A percentile compares a stretch with the other conserved stretches of the same genome.
phyloP scores from a whole-genome alignment of 2,329 filamentous ascomycete genomes.

The Metarhizium guizhouense region DNA sequence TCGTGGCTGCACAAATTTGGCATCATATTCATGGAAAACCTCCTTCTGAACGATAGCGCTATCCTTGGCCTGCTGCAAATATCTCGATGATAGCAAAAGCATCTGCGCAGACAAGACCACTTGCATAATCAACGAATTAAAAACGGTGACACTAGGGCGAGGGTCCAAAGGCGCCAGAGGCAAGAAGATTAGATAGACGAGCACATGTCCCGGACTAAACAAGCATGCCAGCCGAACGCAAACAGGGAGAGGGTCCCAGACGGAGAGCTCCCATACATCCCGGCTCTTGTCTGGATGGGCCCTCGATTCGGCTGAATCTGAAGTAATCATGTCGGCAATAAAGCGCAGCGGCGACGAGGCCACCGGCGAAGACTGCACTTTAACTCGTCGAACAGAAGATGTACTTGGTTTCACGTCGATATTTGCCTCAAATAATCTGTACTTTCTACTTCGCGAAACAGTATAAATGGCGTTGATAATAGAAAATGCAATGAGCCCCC shows the following conservation, averaged over 20 bases:
- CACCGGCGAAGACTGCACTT: constrained; percentile 74
- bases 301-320: constrained; percentile 67
- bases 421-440: constrained; percentile 81
- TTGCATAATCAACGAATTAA: constrained; percentile 73
- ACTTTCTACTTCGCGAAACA: constrained; percentile 72
- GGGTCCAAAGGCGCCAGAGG: constrained; percentile 69
- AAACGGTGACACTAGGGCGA: constrained; percentile 75
- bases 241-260: constrained; percentile 89
- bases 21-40: constrained; percentile 91
- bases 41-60: constrained; percentile 77
- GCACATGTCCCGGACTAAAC: constrained; percentile 89
- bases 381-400: constrained; percentile 79
- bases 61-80: constrained; percentile 80
- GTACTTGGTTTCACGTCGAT: constrained; percentile 71
- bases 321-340: constrained; percentile 57
- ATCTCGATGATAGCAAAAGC: constrained; percentile 61
- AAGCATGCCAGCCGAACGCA: constrained; percentile 76
- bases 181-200: constrained; percentile 82
- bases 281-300: constrained; percentile 72
- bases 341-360: constrained; percentile 72
- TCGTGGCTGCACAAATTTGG: constrained; percentile 85
- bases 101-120: constrained; percentile 69
- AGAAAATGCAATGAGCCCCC: constrained; percentile 59
- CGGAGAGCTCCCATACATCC: constrained; percentile 89
- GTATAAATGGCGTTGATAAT: constrained; percentile 71